Percentiles rank a stretch among this genome's conserved stretches.
Conservation (phyloP, 2,329 filamentous ascomycete genomes). For the Claviceps lovelessii region DNA sequence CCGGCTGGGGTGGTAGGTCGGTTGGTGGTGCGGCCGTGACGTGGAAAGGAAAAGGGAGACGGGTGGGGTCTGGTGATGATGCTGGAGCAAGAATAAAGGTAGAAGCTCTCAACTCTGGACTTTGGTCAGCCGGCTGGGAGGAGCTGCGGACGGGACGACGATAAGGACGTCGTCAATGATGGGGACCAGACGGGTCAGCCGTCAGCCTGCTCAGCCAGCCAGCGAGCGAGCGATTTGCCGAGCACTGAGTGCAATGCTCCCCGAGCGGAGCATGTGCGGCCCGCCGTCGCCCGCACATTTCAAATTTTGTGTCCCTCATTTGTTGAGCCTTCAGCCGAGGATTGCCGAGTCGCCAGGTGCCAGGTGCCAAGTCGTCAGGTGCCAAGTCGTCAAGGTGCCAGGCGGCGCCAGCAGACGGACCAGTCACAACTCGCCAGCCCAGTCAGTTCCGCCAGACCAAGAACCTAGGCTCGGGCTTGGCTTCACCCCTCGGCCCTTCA, state of each 20-base stretch:
- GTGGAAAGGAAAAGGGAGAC: background rate
- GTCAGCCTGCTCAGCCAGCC: no score
- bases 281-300: no score
- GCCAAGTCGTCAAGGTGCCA: no score
- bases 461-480: no score
- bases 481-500: background rate
- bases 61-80: background rate
- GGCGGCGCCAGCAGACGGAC: no score
- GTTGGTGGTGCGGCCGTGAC: background rate
- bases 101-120: no score
- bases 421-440: no score
- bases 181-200: background rate
- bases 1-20: background rate
- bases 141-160: background rate
- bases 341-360: conserved; percentile 4
- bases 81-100: background rate
- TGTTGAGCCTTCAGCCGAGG: conserved; percentile 7
- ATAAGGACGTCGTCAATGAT: background rate
- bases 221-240: no score
- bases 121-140: no score
- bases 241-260: background rate
- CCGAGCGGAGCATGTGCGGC: background rate
- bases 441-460: no score
- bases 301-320: background rate
- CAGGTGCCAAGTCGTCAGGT: no score